Conservation (phyloP, 176 grass and related monocot species). For the Pontederia paniculata region DNA sequence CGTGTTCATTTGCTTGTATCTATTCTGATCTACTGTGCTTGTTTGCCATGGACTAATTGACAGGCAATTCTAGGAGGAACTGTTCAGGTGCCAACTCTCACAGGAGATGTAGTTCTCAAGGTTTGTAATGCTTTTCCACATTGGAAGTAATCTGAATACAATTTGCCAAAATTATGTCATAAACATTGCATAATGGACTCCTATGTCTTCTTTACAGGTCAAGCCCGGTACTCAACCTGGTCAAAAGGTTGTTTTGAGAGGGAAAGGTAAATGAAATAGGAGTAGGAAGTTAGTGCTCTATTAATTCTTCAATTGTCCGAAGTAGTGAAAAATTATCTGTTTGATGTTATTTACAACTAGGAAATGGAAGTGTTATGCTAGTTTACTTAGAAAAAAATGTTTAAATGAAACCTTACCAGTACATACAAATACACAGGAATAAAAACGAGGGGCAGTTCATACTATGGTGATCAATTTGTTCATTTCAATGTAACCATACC, state of each 20-base stretch:
- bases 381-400: background rate
- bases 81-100: slow-evolving; percentile 86
- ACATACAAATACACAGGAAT: slow-evolving; percentile 37
- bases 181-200: background rate
- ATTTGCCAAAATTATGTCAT: background rate
- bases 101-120: slow-evolving; percentile 92
- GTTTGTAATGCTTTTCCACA: slow-evolving; percentile 22
- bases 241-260: slow-evolving; percentile 95
- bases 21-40: background rate
- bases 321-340: background rate
- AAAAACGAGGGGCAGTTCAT: slow-evolving; percentile 49
- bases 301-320: background rate
- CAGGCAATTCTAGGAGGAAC: slow-evolving; percentile 94
- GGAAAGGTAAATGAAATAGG: slow-evolving; percentile 54
- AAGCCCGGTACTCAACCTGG: slow-evolving; percentile 88
- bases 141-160: background rate
- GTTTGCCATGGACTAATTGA: background rate
- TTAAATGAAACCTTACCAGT: background rate
- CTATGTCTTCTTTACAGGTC: slow-evolving; percentile 34
- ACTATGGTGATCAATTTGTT: slow-evolving; percentile 72
- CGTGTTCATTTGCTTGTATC: background rate
- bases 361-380: too few species aligned
- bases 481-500: slow-evolving; percentile 84
- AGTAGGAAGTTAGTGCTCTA: background rate
- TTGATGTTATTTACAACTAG: background rate